phyloP scores from a whole-genome alignment of 192 early-diverging fungal genomes.

The Gryganskiella cystojenkinii region DNA sequence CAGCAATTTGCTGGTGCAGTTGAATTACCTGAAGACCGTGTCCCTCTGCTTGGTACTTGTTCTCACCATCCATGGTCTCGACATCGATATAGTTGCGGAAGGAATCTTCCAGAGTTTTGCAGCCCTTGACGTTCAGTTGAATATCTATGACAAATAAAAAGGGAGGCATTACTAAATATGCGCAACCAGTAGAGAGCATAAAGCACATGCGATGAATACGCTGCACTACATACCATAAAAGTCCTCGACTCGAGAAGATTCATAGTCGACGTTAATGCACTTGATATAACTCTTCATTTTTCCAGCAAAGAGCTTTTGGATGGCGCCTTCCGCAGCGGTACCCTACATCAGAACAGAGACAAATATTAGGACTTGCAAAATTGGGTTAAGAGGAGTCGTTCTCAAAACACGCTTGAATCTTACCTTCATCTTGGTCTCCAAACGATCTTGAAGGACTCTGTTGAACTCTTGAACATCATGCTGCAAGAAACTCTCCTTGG shows the following conservation, averaged over 20 bases:
- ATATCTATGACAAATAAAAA: slow-evolving; percentile 73
- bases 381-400: not conserved
- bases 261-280: slow-evolving; percentile 94
- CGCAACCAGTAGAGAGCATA: not conserved
- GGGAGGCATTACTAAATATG: not conserved
- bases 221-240: slow-evolving; percentile 77
- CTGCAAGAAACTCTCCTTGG: slow-evolving; percentile 94
- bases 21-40: slow-evolving; percentile 81
- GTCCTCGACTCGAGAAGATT: slow-evolving; percentile 94
- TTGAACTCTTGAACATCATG: slow-evolving; percentile 99
- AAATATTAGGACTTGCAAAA: not conserved
- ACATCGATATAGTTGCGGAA: slow-evolving; percentile 92
- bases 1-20: no score
- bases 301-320: slow-evolving; percentile 92
- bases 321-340: slow-evolving; percentile 92
- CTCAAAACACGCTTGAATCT: not conserved
- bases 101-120: slow-evolving; percentile 85
- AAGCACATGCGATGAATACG: not conserved
- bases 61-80: slow-evolving; percentile 96
- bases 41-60: slow-evolving; percentile 96
- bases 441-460: slow-evolving; percentile 94
- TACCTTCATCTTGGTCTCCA: slow-evolving; percentile 98
- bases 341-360: slow-evolving; percentile 54
- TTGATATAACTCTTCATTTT: slow-evolving; percentile 98
- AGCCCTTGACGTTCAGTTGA: slow-evolving; percentile 97